Conservation (phyloP, 345 rosid genomes). For the Passiflora organensis region DNA sequence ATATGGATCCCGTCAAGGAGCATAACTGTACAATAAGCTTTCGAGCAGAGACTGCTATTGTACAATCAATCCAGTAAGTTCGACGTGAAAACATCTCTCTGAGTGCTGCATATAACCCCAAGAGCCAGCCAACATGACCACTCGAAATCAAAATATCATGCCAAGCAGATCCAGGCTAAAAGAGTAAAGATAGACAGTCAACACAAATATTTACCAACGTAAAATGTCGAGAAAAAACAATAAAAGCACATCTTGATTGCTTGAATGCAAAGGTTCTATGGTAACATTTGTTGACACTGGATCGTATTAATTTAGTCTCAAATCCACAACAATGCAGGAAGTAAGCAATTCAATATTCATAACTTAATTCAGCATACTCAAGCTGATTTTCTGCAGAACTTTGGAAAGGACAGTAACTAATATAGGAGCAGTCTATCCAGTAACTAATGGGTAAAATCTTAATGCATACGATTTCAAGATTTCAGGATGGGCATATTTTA, state of each 20-base stretch:
- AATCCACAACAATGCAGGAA: not conserved
- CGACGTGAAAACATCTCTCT: conserved; percentile 69
- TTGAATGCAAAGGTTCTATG: too few species aligned
- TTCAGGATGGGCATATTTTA: not conserved
- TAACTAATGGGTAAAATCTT: not conserved
- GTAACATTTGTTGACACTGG: too few species aligned
- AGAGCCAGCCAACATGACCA: conserved; percentile 79
- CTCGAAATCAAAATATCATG: conserved; percentile 79
- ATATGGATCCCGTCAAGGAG: conserved; percentile 75
- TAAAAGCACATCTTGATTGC: too few species aligned
- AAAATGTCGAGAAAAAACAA: not conserved
- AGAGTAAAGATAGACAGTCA: conserved; percentile 15
- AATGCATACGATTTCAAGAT: not conserved
- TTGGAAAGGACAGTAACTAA: not conserved
- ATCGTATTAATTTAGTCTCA: not conserved
- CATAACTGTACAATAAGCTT: conserved; percentile 90
- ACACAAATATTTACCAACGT: conserved; percentile 6
- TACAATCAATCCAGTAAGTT: conserved; percentile 86
- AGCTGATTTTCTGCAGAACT: too few species aligned
- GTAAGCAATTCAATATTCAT: too few species aligned
- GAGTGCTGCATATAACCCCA: conserved; percentile 64
- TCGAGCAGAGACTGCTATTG: conserved; percentile 88
- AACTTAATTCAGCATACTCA: too few species aligned
- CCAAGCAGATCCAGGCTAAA: conserved; percentile 97
- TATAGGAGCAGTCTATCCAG: not conserved